Percentiles rank a stretch among this genome's conserved stretches.
Conservation (phyloP, 2,329 filamentous ascomycete species). For the Hypoxylon sp. region DNA sequence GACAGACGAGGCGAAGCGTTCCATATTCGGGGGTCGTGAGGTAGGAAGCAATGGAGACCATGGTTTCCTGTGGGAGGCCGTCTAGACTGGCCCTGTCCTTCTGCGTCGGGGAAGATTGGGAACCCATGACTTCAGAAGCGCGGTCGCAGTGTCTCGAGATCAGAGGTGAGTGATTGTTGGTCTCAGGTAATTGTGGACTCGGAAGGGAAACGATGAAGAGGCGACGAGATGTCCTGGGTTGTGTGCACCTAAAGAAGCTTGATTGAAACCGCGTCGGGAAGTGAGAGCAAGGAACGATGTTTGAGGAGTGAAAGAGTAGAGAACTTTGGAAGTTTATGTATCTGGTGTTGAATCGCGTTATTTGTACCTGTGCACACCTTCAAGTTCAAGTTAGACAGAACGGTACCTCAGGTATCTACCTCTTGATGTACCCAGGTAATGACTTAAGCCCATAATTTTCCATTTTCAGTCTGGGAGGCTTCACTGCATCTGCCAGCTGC, state of each 20-base stretch:
- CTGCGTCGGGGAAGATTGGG: constrained; percentile 3
- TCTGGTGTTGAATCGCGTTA: no score
- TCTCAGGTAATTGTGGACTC: neutral
- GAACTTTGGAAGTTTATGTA: no score
- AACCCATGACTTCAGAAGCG: constrained; percentile 12
- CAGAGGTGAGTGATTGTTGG: neutral
- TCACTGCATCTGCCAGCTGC: neutral
- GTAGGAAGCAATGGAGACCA: constrained; percentile 65
- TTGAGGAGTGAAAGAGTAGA: neutral
- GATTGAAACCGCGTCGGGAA: neutral
- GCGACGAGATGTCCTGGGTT: neutral
- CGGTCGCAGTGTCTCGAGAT: neutral
- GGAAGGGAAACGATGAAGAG: neutral
- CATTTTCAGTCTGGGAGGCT: no score
- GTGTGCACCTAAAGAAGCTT: no score
- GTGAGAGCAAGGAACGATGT: neutral
- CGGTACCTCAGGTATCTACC: neutral
- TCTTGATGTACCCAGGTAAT: no score
- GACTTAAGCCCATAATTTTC: no score
- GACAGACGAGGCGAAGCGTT: constrained; percentile 67
- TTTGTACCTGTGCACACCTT: neutral
- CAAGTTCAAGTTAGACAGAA: neutral
- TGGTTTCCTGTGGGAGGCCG: constrained; percentile 68
- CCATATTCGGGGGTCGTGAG: constrained; percentile 69
- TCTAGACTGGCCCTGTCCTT: constrained; percentile 42